phyloP scores from a whole-genome alignment of 164 flowering plant species.

The Warburgia ugandensis region DNA sequence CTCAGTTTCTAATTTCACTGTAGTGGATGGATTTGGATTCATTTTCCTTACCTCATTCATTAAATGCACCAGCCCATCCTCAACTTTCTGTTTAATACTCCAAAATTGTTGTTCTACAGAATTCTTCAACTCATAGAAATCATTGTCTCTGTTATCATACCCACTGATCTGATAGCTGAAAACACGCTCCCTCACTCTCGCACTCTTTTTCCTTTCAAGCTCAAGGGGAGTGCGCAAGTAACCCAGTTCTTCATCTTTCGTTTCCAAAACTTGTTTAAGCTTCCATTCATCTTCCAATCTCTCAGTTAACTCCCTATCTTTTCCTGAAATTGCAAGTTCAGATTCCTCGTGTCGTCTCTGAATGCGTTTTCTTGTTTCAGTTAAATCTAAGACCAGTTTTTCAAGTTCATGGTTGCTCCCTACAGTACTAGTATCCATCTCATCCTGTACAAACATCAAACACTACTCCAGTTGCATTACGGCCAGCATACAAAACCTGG shows the following conservation, averaged over 20 bases:
- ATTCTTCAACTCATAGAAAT: conserved; percentile 37
- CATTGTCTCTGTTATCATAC: conserved; percentile 32
- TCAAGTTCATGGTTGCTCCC: conserved; percentile 34
- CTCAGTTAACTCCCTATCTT: conserved; percentile 49
- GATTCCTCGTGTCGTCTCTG: conserved; percentile 50
- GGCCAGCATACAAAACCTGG: conserved; percentile 69
- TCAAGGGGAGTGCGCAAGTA: conserved; percentile 23
- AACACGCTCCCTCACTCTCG: conserved; percentile 17
- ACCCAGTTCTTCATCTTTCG: conserved; percentile 42
- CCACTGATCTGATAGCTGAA: conserved; percentile 5
- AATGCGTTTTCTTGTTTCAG: conserved; percentile 51
- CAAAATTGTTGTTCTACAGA: conserved; percentile 51
- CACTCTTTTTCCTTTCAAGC: conserved; percentile 27
- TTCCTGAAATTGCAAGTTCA: conserved; percentile 38
- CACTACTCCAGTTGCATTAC: conserved; percentile 75
- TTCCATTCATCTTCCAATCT: conserved; percentile 37
- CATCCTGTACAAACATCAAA: conserved; percentile 49
- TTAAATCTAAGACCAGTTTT: conserved; percentile 38
- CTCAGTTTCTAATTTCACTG: conserved; percentile 7
- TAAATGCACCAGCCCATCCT: conserved; percentile 24
- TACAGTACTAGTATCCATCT: conserved; percentile 28
- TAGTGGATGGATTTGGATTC: conserved; percentile 1
- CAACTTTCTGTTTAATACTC: conserved; percentile 47
- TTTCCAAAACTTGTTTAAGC: conserved; percentile 50
- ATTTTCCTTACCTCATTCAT: conserved; percentile 17